Base-by-base conservation (phyloP, 352 stramenopile species). In the Phytophthora fragariae region DNA sequence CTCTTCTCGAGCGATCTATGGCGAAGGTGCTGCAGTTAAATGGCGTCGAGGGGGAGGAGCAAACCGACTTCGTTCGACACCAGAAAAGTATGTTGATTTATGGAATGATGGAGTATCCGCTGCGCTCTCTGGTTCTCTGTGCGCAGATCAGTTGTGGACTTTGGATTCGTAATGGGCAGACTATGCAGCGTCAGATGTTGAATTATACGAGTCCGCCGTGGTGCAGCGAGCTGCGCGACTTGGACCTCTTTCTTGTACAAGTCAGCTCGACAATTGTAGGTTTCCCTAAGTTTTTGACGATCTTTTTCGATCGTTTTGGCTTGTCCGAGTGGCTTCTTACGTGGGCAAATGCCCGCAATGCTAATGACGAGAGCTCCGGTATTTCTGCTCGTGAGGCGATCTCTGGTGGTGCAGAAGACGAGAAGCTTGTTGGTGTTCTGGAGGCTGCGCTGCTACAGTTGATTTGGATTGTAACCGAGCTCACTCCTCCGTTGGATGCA, bases 381-480 rank as follows among this genome's bases (percentile, higher is more conserved):
- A 79, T 86, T 37, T 83, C 65, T 31, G 67, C 72, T 55, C 75
- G 65, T 12, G 75, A 79, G 53, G 37, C 59, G 1, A 31, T 56
- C 1, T 72, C 56, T 7, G 70, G 56, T 24, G 62, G 47, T 9
- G 57, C 80, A 14, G 81, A 83, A 31, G 77, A 90, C 27, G 87
- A 92, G 24, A 95, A 94, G 54, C 70, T 93, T 14, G 72, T 89
- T 2, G 76, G 70, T 1, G 63, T 97, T 35, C 75, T 95, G 9
- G 91, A 97, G 68, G 83, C 90, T 27, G 89, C 89, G 12, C 68
- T 98, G 31, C 66, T 95, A 17, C 80, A 95, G 68, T 62, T 98
- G 19, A 92, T 96, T 58, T 95, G 91, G 87, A 86, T 97, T 50
- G 70, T 93, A 11, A 97, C 92, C 1, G 92, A 98, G 72, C 65